Conservation (phyloP, 192 early-diverging fungal genomes). For the Coemansia asiatica region DNA sequence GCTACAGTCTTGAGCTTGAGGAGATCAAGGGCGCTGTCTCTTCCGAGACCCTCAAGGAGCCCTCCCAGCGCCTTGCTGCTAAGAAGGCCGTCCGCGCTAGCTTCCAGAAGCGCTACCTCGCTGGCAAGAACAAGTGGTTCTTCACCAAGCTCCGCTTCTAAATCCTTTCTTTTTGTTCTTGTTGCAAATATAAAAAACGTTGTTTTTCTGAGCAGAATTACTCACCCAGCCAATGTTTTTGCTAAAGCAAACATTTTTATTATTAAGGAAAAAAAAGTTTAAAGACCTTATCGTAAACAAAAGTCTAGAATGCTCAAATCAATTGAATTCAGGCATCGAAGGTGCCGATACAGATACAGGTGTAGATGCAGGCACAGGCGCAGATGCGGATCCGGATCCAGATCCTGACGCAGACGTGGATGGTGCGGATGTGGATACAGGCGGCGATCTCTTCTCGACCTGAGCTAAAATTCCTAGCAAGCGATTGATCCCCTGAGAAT, state of each 20-base stretch:
- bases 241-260: too few relatives aligned
- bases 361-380: not conserved
- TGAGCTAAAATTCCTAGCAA: conserved; percentile 38
- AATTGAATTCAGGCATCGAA: not conserved
- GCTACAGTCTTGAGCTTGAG: conserved; percentile 96
- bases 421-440: not conserved
- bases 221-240: too few relatives aligned
- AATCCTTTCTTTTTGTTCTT: conserved; percentile 23
- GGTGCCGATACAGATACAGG: not conserved
- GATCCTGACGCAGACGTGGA: not conserved
- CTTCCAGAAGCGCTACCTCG: conserved; percentile 95
- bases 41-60: conserved; percentile 91
- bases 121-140: conserved; percentile 99
- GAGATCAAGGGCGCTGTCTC: conserved; percentile 86
- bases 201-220: conserved; percentile 7
- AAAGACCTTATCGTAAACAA: too few relatives aligned
- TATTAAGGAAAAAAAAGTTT: too few relatives aligned
- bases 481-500: conserved; percentile 31
- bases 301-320: not conserved
- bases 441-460: conserved; percentile 17
- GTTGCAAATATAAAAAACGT: conserved; percentile 12
- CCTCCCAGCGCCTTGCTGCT: conserved; percentile 82
- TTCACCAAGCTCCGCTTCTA: conserved; percentile 99
- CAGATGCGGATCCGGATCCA: not conserved
- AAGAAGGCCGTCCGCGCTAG: conserved; percentile 95